Base-by-base conservation (phyloP, 1,284 basidiomycete species). In the Ceratobasidium sp. region DNA sequence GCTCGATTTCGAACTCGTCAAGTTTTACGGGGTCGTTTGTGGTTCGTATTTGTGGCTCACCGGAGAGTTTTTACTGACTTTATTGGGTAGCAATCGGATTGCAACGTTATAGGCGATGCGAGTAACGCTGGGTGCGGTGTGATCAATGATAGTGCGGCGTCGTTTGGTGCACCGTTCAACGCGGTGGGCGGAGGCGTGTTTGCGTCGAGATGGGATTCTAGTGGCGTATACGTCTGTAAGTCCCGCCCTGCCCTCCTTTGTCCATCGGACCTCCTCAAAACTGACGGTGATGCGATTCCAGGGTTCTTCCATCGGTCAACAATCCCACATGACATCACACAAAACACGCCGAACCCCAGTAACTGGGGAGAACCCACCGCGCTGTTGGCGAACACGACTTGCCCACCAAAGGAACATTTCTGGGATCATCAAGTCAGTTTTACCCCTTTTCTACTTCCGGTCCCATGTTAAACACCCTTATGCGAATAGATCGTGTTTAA, bases 121-220 rank as follows among this genome's bases (percentile, higher is more conserved):
- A 46, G 14, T 6, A 91, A 93, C 79, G 80, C 84, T 11, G 93
- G 93, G 0, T 95, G 93, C 80, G 88, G 85, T 0, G 89, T 90
- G 79, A 76, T 81, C 34, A 90, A 91, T 74, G 79, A 82, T 27
- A 85, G 86, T 48, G 77, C 82, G 14, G 81, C 81, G 13, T 88
- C 88, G 8, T 96, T 89, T 77, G 94, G 94, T 0, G 82, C 86
- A 43, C 87, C 84, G 11, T 93, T 94, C 83, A 94, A 94, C 79
- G 80, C 79, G 7, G 89, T 85, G 74, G 88, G 89, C 24, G 94
- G 94, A 24, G 94, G 94, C 56, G 90, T 91, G 74, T 95, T 92
- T 83, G 91, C 91, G 54, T 89, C 92, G 81, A 81, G 88, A 39
- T 92, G 92, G 89, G 87, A 91, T 77, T 79, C 79, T 31, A 80